Evolutionary conservation across 257 asterid genomes (phyloP), one percentile per base, ranked within the genome.

Genomic region (Scutellaria barbata): DNA sequence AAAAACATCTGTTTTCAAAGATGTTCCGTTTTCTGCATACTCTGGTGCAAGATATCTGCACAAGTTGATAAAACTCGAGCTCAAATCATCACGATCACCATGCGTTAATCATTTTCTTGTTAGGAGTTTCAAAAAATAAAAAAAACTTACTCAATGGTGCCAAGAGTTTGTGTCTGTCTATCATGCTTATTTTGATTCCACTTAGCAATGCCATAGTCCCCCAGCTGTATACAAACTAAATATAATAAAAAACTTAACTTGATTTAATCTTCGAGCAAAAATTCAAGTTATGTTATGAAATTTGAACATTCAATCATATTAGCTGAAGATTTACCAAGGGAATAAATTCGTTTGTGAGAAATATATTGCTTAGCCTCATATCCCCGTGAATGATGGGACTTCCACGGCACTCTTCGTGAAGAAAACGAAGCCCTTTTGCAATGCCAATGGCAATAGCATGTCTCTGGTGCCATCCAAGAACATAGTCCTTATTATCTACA

Each of bases 31-130:
- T 74, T 86, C 92, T 39, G 83, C 82, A 76, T 79, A 86, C 60
- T 88, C 96, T 6, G 95, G 96, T 45, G 96, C 95, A 17, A 82
- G 85, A 82, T 88, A 83, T 74, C 96, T 90, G 83, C 79, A 79
- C 25, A 37, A 60, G 53, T 47, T 6, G 58, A 76, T 53, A 52
- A 59, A 56, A 13, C 6, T 66, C 18, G 4, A 59, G 11, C 70
- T 56, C 74, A 33, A 11, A 25, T 45, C 12, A 40, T 71, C 60
- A 18, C 47, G 22, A 58, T 1, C 18, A 12, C 9, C 10, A 30
- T 22, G 11, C 47, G 12, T 16, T 1, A 69, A 30, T 17, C 43
- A 10, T 14, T 53, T 8, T 58, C 42, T 6, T 0, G 11, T 8
- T 48, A 1, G 54, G 56, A 66, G 59, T 55, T 35, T 0, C 2